Evolutionary conservation across 129 eudicot genomes (phyloP), one percentile per base, ranked within the genome.

Genomic region (Pulicaria dysenterica): DNA sequence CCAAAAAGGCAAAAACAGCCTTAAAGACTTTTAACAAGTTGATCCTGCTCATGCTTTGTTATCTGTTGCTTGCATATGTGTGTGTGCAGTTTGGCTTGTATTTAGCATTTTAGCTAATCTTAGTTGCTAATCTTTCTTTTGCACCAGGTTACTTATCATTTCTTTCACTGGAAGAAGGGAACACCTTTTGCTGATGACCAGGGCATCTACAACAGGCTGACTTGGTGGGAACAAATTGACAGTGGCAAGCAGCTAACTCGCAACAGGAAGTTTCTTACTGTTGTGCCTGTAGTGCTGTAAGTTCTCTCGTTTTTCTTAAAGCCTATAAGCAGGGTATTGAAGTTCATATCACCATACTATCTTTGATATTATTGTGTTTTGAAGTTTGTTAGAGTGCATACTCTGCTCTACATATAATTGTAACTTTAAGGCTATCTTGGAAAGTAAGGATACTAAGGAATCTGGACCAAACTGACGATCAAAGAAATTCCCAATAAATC

Each of bases 151-250:
- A 93, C 98, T 8, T 93, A 89, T 82, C 92, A 89, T 36, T 93
- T 73, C 82, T 93, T 93, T 78, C 98, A 93, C 83, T 92, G 98
- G 98, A 89, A 85, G 85, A 92, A 92, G 81, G 98, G 98, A 48
- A 92, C 98, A 37, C 98, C 98, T 9, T 92, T 92, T 85, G 91
- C 96, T 62, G 98, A 89, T 62, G 98, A 92, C 77, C 98, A 93
- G 80, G 98, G 98, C 15, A 84, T 93, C 85, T 93, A 89, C 96
- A 93, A 93, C 81, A 88, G 96, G 74, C 75, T 89, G 90, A 93
- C 98, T n/a, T 93, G 98, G 98, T 93, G 98, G 98, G 98, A 93
- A 84, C 98, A 89, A 68, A 81, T 92, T 72, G 96, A 92, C 64
- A 89, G 74, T 58, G 98, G 98, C 82, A 90, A 93, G 78, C 98